Conservation (phyloP, 345 rosid genomes). For the Ailanthus altissimus region DNA sequence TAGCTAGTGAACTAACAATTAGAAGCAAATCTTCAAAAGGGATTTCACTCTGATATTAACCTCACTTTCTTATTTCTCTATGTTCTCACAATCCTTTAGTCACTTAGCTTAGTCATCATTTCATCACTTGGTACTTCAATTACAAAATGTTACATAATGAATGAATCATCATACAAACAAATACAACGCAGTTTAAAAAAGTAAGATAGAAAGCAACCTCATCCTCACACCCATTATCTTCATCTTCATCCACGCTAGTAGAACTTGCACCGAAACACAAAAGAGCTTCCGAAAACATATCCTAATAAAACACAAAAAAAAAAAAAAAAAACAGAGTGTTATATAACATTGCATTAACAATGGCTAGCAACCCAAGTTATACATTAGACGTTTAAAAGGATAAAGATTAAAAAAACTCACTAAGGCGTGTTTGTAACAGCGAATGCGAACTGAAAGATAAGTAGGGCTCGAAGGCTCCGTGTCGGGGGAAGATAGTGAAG, state of each 20-base stretch:
- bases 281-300: slow-evolving; percentile 77
- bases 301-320: slow-evolving; percentile 43
- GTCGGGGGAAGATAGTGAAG: slow-evolving; percentile 13
- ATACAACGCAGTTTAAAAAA: not conserved
- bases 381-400: not conserved
- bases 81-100: not conserved
- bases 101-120: not conserved
- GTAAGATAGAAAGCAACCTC: slow-evolving; percentile 49
- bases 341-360: not conserved
- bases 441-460: slow-evolving; percentile 73
- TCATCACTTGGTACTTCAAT: not conserved
- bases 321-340: no score
- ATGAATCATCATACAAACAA: no score
- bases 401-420: slow-evolving; percentile 42
- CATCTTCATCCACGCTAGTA: slow-evolving; percentile 53
- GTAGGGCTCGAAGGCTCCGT: slow-evolving; percentile 29
- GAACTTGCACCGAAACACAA: slow-evolving; percentile 85
- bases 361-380: not conserved
- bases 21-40: not conserved
- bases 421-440: slow-evolving; percentile 48
- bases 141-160: not conserved
- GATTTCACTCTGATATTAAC: not conserved
- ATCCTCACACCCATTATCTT: slow-evolving; percentile 36
- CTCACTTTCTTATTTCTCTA: not conserved
- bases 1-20: not conserved